Evolutionary conservation across 163 green algal species (phyloP), one percentile per base, ranked within the genome.

Genomic region (Scenedesmus sp.): DNA sequence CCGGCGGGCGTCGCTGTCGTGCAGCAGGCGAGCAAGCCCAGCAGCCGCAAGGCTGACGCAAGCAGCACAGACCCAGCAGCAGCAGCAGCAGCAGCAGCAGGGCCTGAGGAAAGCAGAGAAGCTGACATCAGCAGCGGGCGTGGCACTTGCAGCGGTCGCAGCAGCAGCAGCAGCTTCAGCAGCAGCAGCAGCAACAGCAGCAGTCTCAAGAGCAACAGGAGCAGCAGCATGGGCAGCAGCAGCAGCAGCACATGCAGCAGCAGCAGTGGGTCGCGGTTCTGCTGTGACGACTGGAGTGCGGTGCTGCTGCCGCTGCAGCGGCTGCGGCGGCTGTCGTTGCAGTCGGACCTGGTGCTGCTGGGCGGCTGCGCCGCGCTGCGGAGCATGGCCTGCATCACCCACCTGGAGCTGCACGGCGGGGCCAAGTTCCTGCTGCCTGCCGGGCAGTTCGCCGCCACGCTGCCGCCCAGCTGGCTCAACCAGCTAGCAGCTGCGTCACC

Each of bases 341-440:
- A 81, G 59, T 86, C 70, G n/a, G 87, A 91, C 53, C 43, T 87
- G 42, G 78, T 51, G 42, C 40, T 91, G 4, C 59, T 91, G 33
- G 87, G 87, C 15, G 83, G 78, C 51, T 91, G 87, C 72, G 78
- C 35, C 10, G 78, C 53, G 49, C 65, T 91, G 65, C 87, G 56
- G 10, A 49, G 81, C 40, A 65, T 91, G 87, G 56, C 51, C 22
- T 70, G 24, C 16, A 51, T 91, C 10, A 87, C 37, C 2, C 78
- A 91, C 59, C 18, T 91, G 13, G 79, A 91, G 81, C 78, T 91
- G 56, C 87, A 91, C 18, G 87, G 49, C 6, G 78, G 78, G 13
- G 87, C 87, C 33, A 87, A 91, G 87, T 87, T 87, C 51, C 42
- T 91, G n/a, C n/a, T n/a, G 24, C 35, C 53, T 37, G 72, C 49